A percentile compares a stretch with the other conserved stretches of the same genome.
phyloP scores from a whole-genome alignment of 257 asterid genomes.

The Hygrophila difformis region DNA sequence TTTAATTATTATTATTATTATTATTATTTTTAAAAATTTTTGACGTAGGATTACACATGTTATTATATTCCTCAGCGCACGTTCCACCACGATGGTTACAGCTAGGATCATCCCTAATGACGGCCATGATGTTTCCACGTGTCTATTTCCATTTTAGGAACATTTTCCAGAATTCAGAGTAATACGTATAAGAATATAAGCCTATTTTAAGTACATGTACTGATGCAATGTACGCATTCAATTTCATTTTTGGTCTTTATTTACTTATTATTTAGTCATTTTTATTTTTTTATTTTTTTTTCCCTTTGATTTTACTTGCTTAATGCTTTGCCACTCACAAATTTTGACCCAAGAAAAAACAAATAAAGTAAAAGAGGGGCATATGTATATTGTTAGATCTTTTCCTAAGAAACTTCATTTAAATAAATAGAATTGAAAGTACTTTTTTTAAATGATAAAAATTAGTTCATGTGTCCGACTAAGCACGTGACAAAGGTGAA shows the following conservation, averaged over 20 bases:
- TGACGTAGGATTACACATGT: conserved; percentile 37
- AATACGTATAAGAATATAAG: too few species aligned
- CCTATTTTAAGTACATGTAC: too few species aligned
- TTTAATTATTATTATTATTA: conserved; percentile 18
- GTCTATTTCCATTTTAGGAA: too few species aligned
- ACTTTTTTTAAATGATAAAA: too few species aligned
- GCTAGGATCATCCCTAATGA: conserved; percentile 42
- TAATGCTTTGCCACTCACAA: too few species aligned
- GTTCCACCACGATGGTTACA: conserved; percentile 90
- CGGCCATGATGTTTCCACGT: conserved; percentile 38
- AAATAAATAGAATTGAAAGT: neutral
- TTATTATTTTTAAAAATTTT: neutral
- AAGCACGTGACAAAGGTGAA: conserved; percentile 70
- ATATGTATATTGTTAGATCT: conserved; percentile 7
- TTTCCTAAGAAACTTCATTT: conserved; percentile 8
- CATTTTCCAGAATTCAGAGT: too few species aligned
- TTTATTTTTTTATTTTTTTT: too few species aligned
- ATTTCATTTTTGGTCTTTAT: too few species aligned
- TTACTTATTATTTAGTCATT: too few species aligned
- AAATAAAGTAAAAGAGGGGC: neutral
- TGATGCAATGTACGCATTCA: too few species aligned
- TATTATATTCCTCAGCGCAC: conserved; percentile 86
- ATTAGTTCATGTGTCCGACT: conserved; percentile 53
- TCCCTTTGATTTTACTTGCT: too few species aligned
- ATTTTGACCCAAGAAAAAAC: too few species aligned